phyloP scores from a whole-genome alignment of 257 asterid genomes.

The Eustoma russellianum region DNA sequence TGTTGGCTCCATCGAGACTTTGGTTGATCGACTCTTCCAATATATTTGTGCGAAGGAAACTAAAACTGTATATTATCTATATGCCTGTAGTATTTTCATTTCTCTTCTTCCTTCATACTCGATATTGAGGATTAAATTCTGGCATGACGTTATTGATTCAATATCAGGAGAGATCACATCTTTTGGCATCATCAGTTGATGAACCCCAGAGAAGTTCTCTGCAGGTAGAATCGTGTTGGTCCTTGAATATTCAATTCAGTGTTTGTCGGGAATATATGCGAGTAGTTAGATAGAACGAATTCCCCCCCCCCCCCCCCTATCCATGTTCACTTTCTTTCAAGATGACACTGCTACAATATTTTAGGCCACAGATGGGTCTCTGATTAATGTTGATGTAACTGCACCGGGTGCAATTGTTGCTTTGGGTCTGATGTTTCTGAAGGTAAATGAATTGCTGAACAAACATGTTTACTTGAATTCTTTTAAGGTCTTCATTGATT shows the following conservation, averaged over 20 bases:
- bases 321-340: constrained; percentile 14
- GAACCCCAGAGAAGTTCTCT: constrained; percentile 65
- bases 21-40: constrained; percentile 77
- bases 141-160: constrained; percentile 9
- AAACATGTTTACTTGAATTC: too few relatives aligned
- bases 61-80: constrained; percentile 41
- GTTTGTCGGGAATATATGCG: background rate
- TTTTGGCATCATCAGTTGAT: constrained; percentile 38
- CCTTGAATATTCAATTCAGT: constrained; percentile 1
- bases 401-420: constrained; percentile 95
- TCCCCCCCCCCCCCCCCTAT: constrained; percentile 6
- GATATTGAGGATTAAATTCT: constrained; percentile 15
- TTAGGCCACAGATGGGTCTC: constrained; percentile 62
- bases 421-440: constrained; percentile 74
- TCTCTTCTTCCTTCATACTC: constrained; percentile 8
- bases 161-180: constrained; percentile 51
- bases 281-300: background rate
- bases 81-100: constrained; percentile 5
- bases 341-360: constrained; percentile 13
- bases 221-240: constrained; percentile 43
- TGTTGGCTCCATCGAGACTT: constrained; percentile 61
- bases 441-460: constrained; percentile 32
- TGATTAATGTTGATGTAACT: constrained; percentile 79
- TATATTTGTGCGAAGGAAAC: constrained; percentile 72
- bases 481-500: too few relatives aligned